These are phyloP conservation scores for Trichoderma sp. DNA, from an alignment of 2,329 filamentous ascomycete species.

Conservation along the genomic window DNA sequence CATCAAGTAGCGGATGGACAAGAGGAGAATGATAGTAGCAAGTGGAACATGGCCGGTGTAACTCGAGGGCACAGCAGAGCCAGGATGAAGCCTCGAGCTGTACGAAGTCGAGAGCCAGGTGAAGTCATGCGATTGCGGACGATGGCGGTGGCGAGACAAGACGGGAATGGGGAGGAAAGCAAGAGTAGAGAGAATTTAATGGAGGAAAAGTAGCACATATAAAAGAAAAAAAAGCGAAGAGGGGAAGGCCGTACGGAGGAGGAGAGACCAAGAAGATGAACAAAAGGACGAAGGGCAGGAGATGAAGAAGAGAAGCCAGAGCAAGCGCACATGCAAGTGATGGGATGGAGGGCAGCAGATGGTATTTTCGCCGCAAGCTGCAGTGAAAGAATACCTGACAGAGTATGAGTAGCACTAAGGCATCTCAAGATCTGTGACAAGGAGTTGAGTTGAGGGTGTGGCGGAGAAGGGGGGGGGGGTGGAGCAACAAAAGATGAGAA, in stretches of 20 bases:
- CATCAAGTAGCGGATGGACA: slow-evolving; percentile 21
- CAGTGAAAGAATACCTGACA: background rate
- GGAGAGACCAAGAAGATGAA: background rate
- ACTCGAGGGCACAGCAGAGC: slow-evolving; percentile 20
- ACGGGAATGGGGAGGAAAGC: too few relatives aligned
- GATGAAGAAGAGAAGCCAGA: background rate
- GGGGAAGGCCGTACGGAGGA: background rate
- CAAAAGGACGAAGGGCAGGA: background rate
- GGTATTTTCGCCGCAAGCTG: background rate
- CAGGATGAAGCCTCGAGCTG: slow-evolving; percentile 19
- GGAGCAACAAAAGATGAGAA: background rate
- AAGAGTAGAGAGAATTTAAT: background rate
- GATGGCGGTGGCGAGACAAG: background rate
- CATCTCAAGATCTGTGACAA: slow-evolving; percentile 12
- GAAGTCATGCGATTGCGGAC: background rate
- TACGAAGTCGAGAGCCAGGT: background rate
- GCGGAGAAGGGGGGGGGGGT: slow-evolving; percentile 8
- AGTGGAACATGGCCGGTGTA: slow-evolving; percentile 29
- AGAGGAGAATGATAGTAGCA: slow-evolving; percentile 22
- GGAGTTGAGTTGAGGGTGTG: slow-evolving; percentile 14
- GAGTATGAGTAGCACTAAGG: background rate
- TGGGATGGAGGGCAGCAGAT: background rate
- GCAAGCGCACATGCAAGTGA: background rate
- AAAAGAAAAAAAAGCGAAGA: too few relatives aligned
- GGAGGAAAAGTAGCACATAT: background rate